These are phyloP conservation scores for Samsoniella hepiali DNA, from an alignment of 2,329 filamentous ascomycete genomes.

Conservation along the genomic window DNA sequence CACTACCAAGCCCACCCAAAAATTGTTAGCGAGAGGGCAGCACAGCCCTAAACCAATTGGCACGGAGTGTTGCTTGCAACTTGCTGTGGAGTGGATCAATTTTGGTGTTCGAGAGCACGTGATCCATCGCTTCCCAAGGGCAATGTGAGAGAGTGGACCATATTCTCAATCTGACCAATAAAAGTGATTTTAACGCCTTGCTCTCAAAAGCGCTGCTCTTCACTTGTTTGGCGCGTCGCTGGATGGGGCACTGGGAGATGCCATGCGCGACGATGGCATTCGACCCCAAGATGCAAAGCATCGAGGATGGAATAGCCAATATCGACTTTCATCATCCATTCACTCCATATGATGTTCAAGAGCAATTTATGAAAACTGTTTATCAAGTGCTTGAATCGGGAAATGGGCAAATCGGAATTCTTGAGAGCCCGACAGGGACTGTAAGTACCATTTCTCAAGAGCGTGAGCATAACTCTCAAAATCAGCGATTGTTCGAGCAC, in stretches of 20 bases:
- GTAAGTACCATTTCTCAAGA: slow-evolving; percentile 34
- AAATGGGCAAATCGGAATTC: slow-evolving; percentile 75
- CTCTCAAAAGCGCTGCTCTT: not conserved
- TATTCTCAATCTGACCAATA: not conserved
- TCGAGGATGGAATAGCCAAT: slow-evolving; percentile 27
- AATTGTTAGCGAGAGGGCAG: slow-evolving; percentile 42
- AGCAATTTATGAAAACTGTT: slow-evolving; percentile 80
- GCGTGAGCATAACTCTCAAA: not conserved
- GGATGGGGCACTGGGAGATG: not conserved
- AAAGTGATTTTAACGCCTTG: not conserved
- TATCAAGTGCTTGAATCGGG: slow-evolving; percentile 71
- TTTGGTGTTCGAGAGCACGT: slow-evolving; percentile 28
- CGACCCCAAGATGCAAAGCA: slow-evolving; percentile 20
- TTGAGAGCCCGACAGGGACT: slow-evolving; percentile 89
- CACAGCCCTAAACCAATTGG: slow-evolving; percentile 36
- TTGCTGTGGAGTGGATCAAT: slow-evolving; percentile 1
- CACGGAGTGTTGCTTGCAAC: not conserved
- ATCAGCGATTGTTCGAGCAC: not conserved
- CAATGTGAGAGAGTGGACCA: not conserved
- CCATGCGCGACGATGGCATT: slow-evolving; percentile 22
- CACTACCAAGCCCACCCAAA: slow-evolving; percentile 29
- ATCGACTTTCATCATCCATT: slow-evolving; percentile 82
- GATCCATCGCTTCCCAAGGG: slow-evolving; percentile 23
- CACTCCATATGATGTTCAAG: slow-evolving; percentile 81
- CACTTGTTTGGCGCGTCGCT: slow-evolving; percentile 4